Base-by-base conservation (phyloP, 2,329 filamentous ascomycete genomes). In the Nemania serpens region DNA sequence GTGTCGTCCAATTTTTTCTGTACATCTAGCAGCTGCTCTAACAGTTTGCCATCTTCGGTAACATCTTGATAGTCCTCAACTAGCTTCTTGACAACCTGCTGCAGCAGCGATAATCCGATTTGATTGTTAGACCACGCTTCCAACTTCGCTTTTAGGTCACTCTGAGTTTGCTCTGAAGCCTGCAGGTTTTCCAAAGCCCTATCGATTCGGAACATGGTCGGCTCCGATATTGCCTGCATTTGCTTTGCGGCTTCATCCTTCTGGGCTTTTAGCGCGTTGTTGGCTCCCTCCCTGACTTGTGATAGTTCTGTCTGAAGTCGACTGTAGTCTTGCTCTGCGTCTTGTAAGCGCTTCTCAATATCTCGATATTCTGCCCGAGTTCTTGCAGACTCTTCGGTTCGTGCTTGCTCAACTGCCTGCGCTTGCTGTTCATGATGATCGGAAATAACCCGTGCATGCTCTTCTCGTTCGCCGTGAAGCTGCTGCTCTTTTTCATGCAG, bases 381-480 rank as follows among this genome's bases (percentile, higher is more conserved):
- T 17, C 67, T 69, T n/a, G 58, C 49, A n/a, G 71, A 67, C n/a
- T 74, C 72, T 59, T 77, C 70, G 9, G 72, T 71, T 20, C 74
- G 75, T 13, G 65, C 61, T 33, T 74, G 63, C 1, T 71, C 25
- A 34, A 67, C 57, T 13, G 75, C 73, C 33, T 70, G 56, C 1
- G 73, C 63, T 20, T 57, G 65, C 55, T 69, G 46, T 33, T 68
- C 52, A 29, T 36, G 15, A 25, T 29, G 54, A 2, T n/a, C 42
- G 13, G 67, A 54, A 13, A 68, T 57, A 13, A 42, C 47, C 17
- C 59, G 39, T 18, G 49, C 20, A 50, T 69, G 55, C 5, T 60
- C 59, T 54, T 66, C 52, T 10, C 51, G 60, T 17, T 71, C 68
- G 34, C 34, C 49, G 5, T 48, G 53, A 13, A 69, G 48, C 47